Evolutionary conservation across 1,284 basidiomycete genomes (phyloP), one percentile per base, ranked within the genome.

Genomic region (Puccinia brachypodii): DNA sequence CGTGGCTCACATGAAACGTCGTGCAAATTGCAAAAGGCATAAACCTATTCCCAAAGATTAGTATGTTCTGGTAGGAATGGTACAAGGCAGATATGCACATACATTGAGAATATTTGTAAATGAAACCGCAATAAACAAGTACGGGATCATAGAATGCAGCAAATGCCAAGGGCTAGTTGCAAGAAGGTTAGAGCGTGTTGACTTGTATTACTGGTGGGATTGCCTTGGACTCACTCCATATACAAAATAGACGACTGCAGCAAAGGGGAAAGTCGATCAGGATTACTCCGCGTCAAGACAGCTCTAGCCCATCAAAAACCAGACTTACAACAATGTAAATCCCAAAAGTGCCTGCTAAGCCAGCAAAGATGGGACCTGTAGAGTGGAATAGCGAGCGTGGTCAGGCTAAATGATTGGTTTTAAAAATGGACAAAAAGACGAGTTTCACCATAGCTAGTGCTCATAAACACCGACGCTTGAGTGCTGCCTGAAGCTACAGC

Each of bases 1-100:
- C 25, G 38, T 9, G 36, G 36, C 79, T 14, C 53, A 81, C 79
- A 81, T 50, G 79, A 81, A 47, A 81, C 79, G 87, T 95, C 94
- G 87, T 95, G 94, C 86, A 96, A 88, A 87, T 96, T 96, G 33
- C 95, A 97, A 89, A 98, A 98, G 0, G 96, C 95, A 86, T 98
- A 98, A 47, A 97, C 94, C 87, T 97, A 38, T 42, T 22, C n/a
- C 9, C 16, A 36, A 75, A 42, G 8, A 6, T 75, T n/a, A 42
- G 58, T 22, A 22, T 11, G 22, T 40, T 31, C 19, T 22, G 14
- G 40, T 38, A 2, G 19, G 31, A 69, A 38, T 25, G 47, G 76
- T 1, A n/a, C 40, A 33, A 33, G 19, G 28, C 11, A 16, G 44
- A 72, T 11, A 25, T 14, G 0, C 16, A 60, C 73, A 42, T 74